A percentile compares a stretch with the other conserved stretches of the same genome.
phyloP scores from a whole-genome alignment of 2,329 filamentous ascomycete genomes.

The Aphanocladium album region DNA sequence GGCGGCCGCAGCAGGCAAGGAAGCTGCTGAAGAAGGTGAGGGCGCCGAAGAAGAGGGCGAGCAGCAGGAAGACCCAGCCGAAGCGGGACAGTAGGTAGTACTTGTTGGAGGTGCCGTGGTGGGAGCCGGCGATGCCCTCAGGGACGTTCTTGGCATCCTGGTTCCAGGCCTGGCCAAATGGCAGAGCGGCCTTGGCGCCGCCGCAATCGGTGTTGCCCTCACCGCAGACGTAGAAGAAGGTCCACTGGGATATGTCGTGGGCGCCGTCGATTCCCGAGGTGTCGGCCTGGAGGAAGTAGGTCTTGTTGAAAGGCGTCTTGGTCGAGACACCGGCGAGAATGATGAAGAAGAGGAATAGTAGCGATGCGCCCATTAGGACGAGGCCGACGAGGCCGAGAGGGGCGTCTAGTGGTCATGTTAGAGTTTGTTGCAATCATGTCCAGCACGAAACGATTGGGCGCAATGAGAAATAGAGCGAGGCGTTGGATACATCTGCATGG shows the following conservation, averaged over 20 bases:
- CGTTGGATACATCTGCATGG: no score
- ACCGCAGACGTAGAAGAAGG: constrained; percentile 80
- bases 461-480: no score
- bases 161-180: constrained; percentile 68
- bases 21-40: constrained; percentile 63
- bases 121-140: constrained; percentile 40
- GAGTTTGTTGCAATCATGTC: no score
- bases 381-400: constrained; percentile 39
- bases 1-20: constrained; percentile 64
- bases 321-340: constrained; percentile 51
- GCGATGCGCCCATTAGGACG: constrained; percentile 45
- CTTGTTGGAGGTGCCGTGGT: constrained; percentile 49
- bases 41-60: constrained; percentile 74
- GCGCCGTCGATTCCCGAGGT: constrained; percentile 69
- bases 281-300: constrained; percentile 81
- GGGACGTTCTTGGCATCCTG: constrained; percentile 39
- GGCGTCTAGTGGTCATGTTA: constrained; percentile 29
- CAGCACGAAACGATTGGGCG: no score
- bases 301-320: constrained; percentile 58
- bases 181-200: constrained; percentile 53
- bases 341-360: constrained; percentile 54
- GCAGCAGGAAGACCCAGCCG: constrained; percentile 85
- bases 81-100: constrained; percentile 88
- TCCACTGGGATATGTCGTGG: constrained; percentile 71
- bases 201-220: constrained; percentile 61